Evolutionary conservation across 768 basidiomycete genomes (phyloP), one percentile per base, ranked within the genome.

Genomic region (Termitomyces sp.): DNA sequence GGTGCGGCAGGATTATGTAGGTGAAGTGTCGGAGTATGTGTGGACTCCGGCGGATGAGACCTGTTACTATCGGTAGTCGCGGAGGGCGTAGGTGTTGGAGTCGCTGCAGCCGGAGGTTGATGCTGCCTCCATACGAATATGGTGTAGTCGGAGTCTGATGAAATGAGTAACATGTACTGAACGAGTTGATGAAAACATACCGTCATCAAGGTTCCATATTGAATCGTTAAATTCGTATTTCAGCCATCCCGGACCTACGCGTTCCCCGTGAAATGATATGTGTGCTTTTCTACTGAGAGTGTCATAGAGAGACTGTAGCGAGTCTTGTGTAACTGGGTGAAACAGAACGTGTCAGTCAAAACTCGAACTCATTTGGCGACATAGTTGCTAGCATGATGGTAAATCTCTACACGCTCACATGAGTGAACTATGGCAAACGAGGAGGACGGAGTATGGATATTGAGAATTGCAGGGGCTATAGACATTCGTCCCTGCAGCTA

Each of bases 131-230:
- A 90, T 37, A 79, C 76, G 62, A 95, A 92, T 58, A 98, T 96
- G 20, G 85, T 82, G 68, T 95, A 93, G 74, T 98, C 94, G 12
- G 90, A 86, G 40, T 92, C 94, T 81, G 54, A 36, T 32, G 12
- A 7, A n/a, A 27, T 27, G 22, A 52, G 32, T 27, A 43, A 43
- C 10, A n/a, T 26, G 30, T 13, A 37, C 18, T 18, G 13, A 36
- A 33, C 16, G 20, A 46, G 46, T 30, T 34, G n/a, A 22, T 53
- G 18, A 18, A 34, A n/a, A 52, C 75, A 66, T 65, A 89, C 94
- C 94, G 67, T 98, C 95, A 68, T 96, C 93, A 12, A 98, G 74
- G 66, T 90, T 89, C 91, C 91, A 97, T 49, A 91, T 70, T 0
- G 84, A 76, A 14, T 85, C 83, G 62, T 86, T 85, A 77, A 84